Conservation (phyloP, 2,329 filamentous ascomycete species). For the Ophiostoma sp. region DNA sequence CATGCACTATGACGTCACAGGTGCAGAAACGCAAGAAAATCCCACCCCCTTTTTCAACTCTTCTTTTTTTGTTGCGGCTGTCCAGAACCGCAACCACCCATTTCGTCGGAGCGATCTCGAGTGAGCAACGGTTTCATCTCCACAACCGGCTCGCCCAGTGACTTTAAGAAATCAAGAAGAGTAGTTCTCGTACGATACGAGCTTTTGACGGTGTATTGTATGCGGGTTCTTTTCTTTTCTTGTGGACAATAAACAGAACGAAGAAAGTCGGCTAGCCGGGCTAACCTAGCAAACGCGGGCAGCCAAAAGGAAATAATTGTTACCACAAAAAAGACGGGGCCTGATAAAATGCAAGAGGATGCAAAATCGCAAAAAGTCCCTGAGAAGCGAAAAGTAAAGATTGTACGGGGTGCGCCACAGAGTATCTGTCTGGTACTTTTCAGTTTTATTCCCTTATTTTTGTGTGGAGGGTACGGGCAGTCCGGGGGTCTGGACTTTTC, state of each 20-base stretch:
- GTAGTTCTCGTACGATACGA: background rate
- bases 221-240: background rate
- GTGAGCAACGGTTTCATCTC: background rate
- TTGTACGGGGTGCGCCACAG: background rate
- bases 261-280: background rate
- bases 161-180: background rate
- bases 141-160: background rate
- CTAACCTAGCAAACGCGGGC: no score
- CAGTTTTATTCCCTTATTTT: background rate
- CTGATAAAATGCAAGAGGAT: no score
- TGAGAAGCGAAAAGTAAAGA: background rate
- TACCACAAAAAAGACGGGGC: no score
- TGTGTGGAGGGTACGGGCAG: no score
- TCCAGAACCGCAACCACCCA: background rate
- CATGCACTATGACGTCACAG: slow-evolving; percentile 9
- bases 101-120: background rate
- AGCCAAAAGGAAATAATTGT: no score
- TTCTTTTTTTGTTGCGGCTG: no score
- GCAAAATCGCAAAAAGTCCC: background rate
- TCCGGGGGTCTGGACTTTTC: background rate
- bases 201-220: background rate
- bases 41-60: background rate
- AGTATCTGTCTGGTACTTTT: background rate
- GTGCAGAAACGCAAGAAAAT: background rate
- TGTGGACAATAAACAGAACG: background rate